Evolutionary conservation across 352 stramenopile species (phyloP).

Genomic region (Globisporangium recalcitrans): DNA sequence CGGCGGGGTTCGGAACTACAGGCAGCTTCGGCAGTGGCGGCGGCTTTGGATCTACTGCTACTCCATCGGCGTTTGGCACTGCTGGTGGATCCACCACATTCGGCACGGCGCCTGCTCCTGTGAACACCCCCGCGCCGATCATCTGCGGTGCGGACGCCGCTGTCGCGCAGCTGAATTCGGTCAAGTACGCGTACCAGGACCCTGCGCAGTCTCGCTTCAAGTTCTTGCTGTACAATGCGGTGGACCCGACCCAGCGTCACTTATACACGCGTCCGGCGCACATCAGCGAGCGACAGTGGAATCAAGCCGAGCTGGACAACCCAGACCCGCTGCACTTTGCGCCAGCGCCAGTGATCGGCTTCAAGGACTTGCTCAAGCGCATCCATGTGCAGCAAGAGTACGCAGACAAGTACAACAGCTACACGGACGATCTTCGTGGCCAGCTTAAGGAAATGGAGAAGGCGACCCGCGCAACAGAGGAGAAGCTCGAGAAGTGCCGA

Average conservation of each 20-base stretch:
- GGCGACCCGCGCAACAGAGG: slow-evolving; percentile 65
- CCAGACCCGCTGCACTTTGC: slow-evolving; percentile 77
- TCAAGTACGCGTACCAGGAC: slow-evolving; percentile 84
- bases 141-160: slow-evolving; percentile 70
- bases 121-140: slow-evolving; percentile 58
- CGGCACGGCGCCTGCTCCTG: slow-evolving; percentile 24
- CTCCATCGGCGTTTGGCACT: slow-evolving; percentile 25
- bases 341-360: slow-evolving; percentile 70
- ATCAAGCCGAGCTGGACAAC: slow-evolving; percentile 83
- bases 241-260: slow-evolving; percentile 76
- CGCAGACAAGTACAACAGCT: slow-evolving; percentile 77
- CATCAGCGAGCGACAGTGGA: slow-evolving; percentile 84
- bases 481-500: slow-evolving; percentile 82
- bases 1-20: background rate
- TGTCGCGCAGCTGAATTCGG: slow-evolving; percentile 70
- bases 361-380: slow-evolving; percentile 75
- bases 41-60: slow-evolving; percentile 12
- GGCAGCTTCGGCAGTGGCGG: background rate
- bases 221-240: slow-evolving; percentile 87
- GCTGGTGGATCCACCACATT: slow-evolving; percentile 26
- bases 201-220: slow-evolving; percentile 84
- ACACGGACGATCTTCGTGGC: slow-evolving; percentile 63
- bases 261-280: slow-evolving; percentile 73
- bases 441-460: slow-evolving; percentile 84
- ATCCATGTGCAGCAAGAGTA: slow-evolving; percentile 80